These are phyloP conservation scores for Phytophthora foliorum DNA, from an alignment of 352 stramenopile species.

Conservation along the genomic window DNA sequence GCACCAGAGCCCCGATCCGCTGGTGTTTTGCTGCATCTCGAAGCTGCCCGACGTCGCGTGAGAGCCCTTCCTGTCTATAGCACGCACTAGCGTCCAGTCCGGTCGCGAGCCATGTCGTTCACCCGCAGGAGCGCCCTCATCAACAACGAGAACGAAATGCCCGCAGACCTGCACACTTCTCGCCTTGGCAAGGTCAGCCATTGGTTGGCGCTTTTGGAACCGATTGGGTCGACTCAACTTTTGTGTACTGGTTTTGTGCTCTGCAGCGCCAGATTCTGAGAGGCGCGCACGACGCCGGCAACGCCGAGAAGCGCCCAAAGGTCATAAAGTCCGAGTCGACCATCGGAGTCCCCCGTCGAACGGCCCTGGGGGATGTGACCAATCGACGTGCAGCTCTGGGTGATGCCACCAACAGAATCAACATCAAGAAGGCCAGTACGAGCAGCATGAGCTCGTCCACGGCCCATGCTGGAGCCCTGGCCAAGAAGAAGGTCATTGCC, in stretches of 20 bases:
- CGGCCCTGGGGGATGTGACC: slow-evolving; percentile 70
- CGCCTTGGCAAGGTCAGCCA: slow-evolving; percentile 55
- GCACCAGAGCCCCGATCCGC: slow-evolving; percentile 13
- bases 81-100: slow-evolving; percentile 1
- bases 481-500: slow-evolving; percentile 60
- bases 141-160: slow-evolving; percentile 85
- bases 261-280: slow-evolving; percentile 54
- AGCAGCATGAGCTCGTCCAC: slow-evolving; percentile 51
- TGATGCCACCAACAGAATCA: slow-evolving; percentile 83
- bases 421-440: slow-evolving; percentile 65
- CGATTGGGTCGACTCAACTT: slow-evolving; percentile 1
- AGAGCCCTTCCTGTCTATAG: slow-evolving; percentile 20
- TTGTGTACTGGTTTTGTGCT: slow-evolving; percentile 9
- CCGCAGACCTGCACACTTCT: slow-evolving; percentile 42
- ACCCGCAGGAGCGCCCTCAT: slow-evolving; percentile 26
- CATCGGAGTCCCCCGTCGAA: slow-evolving; percentile 27
- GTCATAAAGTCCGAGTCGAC: slow-evolving; percentile 54
- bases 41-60: neutral
- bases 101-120: slow-evolving; percentile 35
- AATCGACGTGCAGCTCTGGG: slow-evolving; percentile 69
- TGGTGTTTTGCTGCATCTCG: slow-evolving; percentile 2
- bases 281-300: slow-evolving; percentile 53
- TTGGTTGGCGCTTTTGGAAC: neutral
- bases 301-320: slow-evolving; percentile 69
- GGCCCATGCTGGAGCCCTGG: slow-evolving; percentile 27